Base-by-base conservation (phyloP, 2,329 filamentous ascomycete genomes). In the Penicillium sumatraense region DNA sequence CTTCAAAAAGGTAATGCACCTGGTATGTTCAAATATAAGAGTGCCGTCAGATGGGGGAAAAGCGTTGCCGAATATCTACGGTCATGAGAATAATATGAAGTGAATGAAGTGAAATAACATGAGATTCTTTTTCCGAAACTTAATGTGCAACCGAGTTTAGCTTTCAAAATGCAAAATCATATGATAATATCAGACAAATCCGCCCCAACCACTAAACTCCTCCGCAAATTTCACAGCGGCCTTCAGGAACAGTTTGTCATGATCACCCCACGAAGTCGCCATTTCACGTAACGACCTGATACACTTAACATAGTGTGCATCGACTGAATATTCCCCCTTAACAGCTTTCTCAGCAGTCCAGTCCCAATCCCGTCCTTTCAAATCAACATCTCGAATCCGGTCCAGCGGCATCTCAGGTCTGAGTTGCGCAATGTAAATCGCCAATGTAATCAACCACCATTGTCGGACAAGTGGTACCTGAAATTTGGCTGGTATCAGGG, bases 291-390 rank as follows among this genome's bases (percentile, higher is more conserved):
- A 57, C 2, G 90, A 86, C 40, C 91, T 84, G 49, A 93, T 77
- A 14, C 83, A 89, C 87, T 97, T 96, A 27, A 98, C 87, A 68
- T 87, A 97, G 74, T 96, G 90, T 16, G 90, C 83, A 75, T 98
- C 91, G 1, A 83, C 85, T 9, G 85, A 80, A 75, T 86, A 86
- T 49, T 83, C 72, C 9, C 88, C 88, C 50, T 84, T 85, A 16
- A 96, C 68, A 2, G 89, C 91, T 73, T 86, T 83, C 49, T 89
- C 78, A 49, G 87, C 82, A 5, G 93, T 88, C 73, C 89, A 90
- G 5, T 85, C 83, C 95, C 95, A 99, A 47, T 84, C 81, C 65
- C 86, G 86, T 1, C 80, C 83, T 35, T 83, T 81, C n/a, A 86
- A 65, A 41, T 91, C 85, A 38, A 81, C 80, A 0, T 80, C 71